Conservation (phyloP, 2,329 filamentous ascomycete genomes). For the Fusarium odoratissimum region DNA sequence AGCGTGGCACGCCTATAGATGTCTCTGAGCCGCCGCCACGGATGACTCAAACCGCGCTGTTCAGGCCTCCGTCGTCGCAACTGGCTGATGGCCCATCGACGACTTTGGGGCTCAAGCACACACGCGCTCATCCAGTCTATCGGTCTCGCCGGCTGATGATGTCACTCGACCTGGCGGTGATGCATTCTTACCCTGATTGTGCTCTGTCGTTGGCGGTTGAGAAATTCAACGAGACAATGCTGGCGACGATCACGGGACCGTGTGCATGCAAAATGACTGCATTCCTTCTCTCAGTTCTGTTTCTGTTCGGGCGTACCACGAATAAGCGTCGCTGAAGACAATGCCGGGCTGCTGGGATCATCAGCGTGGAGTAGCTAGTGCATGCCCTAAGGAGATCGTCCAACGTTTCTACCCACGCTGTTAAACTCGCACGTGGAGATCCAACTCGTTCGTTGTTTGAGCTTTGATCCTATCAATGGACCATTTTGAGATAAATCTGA, state of each 20-base stretch:
- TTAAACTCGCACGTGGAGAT: slow-evolving; percentile 33
- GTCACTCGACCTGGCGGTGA: slow-evolving; percentile 37
- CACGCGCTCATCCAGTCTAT: slow-evolving; percentile 14
- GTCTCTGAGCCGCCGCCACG: slow-evolving; percentile 37
- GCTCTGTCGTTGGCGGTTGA: slow-evolving; percentile 28
- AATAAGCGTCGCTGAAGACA: slow-evolving; percentile 15
- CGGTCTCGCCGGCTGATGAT: slow-evolving; percentile 36
- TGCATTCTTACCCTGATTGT: slow-evolving; percentile 15
- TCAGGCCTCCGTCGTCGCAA: slow-evolving; percentile 31
- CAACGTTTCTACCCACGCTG: slow-evolving; percentile 33
- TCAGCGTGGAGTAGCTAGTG: slow-evolving; percentile 30
- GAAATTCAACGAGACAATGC: slow-evolving; percentile 11
- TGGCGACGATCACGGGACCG: slow-evolving; percentile 32
- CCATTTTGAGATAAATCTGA: slow-evolving; percentile 5
- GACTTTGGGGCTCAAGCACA: slow-evolving; percentile 32
- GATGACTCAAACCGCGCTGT: slow-evolving; percentile 27
- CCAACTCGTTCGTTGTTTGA: slow-evolving; percentile 19
- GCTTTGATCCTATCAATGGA: slow-evolving; percentile 21
- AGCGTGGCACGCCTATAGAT: slow-evolving; percentile 30
- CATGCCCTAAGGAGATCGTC: slow-evolving; percentile 27
- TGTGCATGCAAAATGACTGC: slow-evolving; percentile 30
- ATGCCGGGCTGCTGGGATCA: slow-evolving; percentile 28
- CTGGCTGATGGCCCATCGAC: slow-evolving; percentile 25
- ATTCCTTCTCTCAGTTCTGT: slow-evolving; percentile 15
- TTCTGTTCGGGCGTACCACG: slow-evolving; percentile 13